Base-by-base conservation (phyloP, 1,284 basidiomycete species). In the Cryptococcus jaspeensis region DNA sequence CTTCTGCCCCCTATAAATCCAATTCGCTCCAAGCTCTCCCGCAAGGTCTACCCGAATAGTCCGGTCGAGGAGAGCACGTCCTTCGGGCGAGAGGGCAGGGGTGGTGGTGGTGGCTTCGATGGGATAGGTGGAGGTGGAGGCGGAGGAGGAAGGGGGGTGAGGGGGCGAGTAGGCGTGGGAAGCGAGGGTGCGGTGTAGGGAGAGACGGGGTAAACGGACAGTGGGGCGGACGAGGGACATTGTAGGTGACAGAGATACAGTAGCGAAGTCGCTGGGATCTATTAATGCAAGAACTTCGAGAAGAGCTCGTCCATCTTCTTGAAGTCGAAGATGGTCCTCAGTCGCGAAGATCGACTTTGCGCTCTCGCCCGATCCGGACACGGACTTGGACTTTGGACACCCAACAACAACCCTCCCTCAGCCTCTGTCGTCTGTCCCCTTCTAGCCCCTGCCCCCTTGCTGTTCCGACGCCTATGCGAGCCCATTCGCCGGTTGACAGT, bases 11-110 rank as follows among this genome's bases (percentile, higher is more conserved):
- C 83, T 80, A 78, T 95, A 96, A 50, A 96, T 96, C 80, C 85
- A 92, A 77, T 95, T 95, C 15, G 92, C 92, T 2, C 92, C 92
- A 28, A 94, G 80, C 76, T 96, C 92, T 4, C 92, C 92, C 0
- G 92, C 92, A 64, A 94, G 92, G 76, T 96, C 91, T 12, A 96
- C 88, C 15, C 92, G 83, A 38, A 96, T 78, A 5, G 79, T 79
- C 53, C 69, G 56, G 53, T 77, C 76, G 18, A 81, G 52, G 18
- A 78, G 55, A 13, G 61, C 58, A 7, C 71, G 62, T 52, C 79
- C 71, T 15, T 60, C 55, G 1, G 67, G 53, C 0, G 69, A 64
- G 15, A 80, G 64, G 18, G 67, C 55, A 3, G 66, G 63, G 5
- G 68, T 66, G 0, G 66, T 58, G 7, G 64, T 71, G 0, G 75